Evolutionary conservation across 2,329 filamentous ascomycete species (phyloP).

Genomic region (Neonectria sp.): DNA sequence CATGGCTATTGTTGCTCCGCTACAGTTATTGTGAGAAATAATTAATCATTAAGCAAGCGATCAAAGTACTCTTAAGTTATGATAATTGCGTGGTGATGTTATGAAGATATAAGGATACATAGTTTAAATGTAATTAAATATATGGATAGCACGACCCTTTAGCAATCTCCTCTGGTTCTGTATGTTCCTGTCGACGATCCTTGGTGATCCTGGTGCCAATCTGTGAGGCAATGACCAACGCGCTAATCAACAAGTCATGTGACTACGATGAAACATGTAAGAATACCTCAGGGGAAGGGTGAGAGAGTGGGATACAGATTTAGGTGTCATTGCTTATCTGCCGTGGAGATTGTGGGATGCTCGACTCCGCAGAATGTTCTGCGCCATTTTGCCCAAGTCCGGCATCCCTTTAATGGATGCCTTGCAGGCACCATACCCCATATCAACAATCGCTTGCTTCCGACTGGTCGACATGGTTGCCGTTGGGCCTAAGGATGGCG

Average conservation of each 20-base stretch:
- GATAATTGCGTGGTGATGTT: no score
- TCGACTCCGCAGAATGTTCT: not conserved
- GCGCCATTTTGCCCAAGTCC: not conserved
- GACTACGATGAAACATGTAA: not conserved
- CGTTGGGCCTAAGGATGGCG: constrained; percentile 17
- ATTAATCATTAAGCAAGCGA: no score
- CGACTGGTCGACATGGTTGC: constrained; percentile 12
- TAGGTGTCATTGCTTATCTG: not conserved
- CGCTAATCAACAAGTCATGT: not conserved
- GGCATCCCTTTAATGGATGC: not conserved
- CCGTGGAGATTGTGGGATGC: not conserved
- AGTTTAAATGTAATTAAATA: no score
- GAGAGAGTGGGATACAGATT: not conserved
- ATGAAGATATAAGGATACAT: no score
- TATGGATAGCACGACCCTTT: no score
- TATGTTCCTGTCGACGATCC: no score
- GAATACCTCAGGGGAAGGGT: not conserved
- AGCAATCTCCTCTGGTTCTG: no score
- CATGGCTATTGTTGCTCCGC: no score
- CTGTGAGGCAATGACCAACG: no score
- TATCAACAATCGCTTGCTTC: constrained; percentile 2
- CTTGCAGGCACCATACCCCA: not conserved
- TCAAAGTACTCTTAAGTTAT: no score
- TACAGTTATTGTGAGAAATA: no score
- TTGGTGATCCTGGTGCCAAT: no score